phyloP scores from a whole-genome alignment of 1,284 basidiomycete genomes.

The Irpex sp. region DNA sequence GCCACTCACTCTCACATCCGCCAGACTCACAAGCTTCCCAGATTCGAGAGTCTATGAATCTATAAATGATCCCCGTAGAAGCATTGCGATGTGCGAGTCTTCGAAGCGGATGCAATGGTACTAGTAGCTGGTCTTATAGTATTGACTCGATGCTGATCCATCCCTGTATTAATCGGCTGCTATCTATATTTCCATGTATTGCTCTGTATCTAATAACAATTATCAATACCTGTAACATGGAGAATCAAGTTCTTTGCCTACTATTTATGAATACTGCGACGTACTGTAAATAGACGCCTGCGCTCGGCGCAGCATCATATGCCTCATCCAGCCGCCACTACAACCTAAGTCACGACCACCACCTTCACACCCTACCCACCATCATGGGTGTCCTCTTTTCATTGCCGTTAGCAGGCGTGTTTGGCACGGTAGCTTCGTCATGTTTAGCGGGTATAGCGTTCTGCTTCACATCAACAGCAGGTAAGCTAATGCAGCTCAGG shows the following conservation, averaged over 20 bases:
- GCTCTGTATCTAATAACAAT: too few relatives aligned
- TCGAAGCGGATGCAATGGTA: too few relatives aligned
- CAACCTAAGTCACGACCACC: not conserved
- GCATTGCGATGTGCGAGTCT: too few relatives aligned
- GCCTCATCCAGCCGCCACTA: not conserved
- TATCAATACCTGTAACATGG: not conserved
- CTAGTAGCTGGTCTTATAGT: too few relatives aligned
- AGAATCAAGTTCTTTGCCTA: not conserved
- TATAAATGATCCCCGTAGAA: too few relatives aligned
- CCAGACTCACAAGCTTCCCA: too few relatives aligned
- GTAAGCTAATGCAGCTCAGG: slow-evolving; percentile 29
- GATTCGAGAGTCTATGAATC: too few relatives aligned
- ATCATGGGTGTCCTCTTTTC: slow-evolving; percentile 80
- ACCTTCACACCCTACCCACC: not conserved
- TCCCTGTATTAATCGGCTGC: too few relatives aligned
- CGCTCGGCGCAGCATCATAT: not conserved
- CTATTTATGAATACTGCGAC: not conserved
- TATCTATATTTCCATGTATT: too few relatives aligned
- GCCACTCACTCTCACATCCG: too few relatives aligned
- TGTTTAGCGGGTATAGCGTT: slow-evolving; percentile 78
- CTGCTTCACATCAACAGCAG: slow-evolving; percentile 80
- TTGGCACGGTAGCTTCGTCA: slow-evolving; percentile 75
- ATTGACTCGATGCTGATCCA: too few relatives aligned
- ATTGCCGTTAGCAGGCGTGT: slow-evolving; percentile 77
- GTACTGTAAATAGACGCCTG: not conserved